A percentile compares a stretch with the other conserved stretches of the same genome.
Conservation (phyloP, 1,284 basidiomycete genomes). For the Meira nashicola region DNA sequence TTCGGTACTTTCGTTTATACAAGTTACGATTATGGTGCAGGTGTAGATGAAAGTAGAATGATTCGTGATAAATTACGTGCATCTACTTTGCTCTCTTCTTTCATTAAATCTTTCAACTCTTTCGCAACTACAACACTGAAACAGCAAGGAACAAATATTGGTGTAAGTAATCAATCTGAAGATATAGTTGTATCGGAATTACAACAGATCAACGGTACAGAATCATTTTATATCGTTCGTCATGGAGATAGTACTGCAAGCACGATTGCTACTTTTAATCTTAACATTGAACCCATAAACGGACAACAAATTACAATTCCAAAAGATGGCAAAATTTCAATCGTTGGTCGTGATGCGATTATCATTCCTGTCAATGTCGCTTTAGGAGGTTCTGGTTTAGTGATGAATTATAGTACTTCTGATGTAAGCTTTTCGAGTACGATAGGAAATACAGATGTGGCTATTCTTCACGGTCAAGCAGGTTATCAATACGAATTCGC, state of each 20-base stretch:
- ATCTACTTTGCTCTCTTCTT: slow-evolving; percentile 27
- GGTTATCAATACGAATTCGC: slow-evolving; percentile 59
- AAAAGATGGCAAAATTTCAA: background rate
- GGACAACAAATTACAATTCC: background rate
- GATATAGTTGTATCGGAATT: background rate
- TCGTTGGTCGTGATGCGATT: slow-evolving; percentile 9
- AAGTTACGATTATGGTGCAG: slow-evolving; percentile 55
- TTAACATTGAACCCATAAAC: slow-evolving; percentile 6
- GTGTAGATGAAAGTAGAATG: slow-evolving; percentile 27
- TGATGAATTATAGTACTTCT: slow-evolving; percentile 58
- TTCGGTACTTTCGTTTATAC: slow-evolving; percentile 27
- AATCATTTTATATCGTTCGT: slow-evolving; percentile 65
- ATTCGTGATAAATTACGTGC: slow-evolving; percentile 27
- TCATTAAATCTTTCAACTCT: slow-evolving; percentile 27
- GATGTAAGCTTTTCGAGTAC: slow-evolving; percentile 58
- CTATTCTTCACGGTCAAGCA: slow-evolving; percentile 58
- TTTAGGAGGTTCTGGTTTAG: slow-evolving; percentile 36
- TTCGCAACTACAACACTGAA: slow-evolving; percentile 18
- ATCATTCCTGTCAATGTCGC: background rate
- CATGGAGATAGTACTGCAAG: slow-evolving; percentile 55
- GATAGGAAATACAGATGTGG: slow-evolving; percentile 58
- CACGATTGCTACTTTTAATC: slow-evolving; percentile 6
- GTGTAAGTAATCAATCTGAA: background rate
- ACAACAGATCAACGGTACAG: background rate
- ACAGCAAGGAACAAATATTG: background rate